These are phyloP conservation scores for Fusarium xyrophilum DNA, from an alignment of 2,329 filamentous ascomycete species.

Conservation along the genomic window DNA sequence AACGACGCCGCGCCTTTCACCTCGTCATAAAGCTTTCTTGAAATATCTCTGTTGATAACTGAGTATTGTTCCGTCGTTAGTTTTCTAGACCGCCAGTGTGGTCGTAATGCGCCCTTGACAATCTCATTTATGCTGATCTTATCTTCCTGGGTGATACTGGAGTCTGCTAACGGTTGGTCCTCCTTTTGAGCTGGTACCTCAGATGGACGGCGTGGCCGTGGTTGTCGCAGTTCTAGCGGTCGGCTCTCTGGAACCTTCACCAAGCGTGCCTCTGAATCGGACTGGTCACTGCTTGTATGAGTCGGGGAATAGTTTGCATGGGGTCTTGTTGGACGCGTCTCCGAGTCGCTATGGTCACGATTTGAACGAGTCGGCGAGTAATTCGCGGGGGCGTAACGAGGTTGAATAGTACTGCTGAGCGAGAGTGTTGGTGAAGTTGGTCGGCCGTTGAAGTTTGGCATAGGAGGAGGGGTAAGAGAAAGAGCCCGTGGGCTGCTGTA, in stretches of 20 bases:
- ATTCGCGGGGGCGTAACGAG: slow-evolving; percentile 75
- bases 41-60: slow-evolving; percentile 88
- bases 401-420: slow-evolving; percentile 74
- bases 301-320: slow-evolving; percentile 69
- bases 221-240: slow-evolving; percentile 59
- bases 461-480: slow-evolving; percentile 73
- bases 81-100: slow-evolving; percentile 79
- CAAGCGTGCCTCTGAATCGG: slow-evolving; percentile 34
- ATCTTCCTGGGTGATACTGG: slow-evolving; percentile 74
- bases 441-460: slow-evolving; percentile 59
- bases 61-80: slow-evolving; percentile 91
- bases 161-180: slow-evolving; percentile 73
- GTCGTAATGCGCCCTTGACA: slow-evolving; percentile 82
- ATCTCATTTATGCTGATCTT: slow-evolving; percentile 91
- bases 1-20: slow-evolving; percentile 63
- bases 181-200: slow-evolving; percentile 56
- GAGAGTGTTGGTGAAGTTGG: slow-evolving; percentile 71
- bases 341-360: slow-evolving; percentile 10
- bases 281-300: slow-evolving; percentile 25
- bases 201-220: slow-evolving; percentile 57
- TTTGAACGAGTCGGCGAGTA: slow-evolving; percentile 63
- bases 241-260: slow-evolving; percentile 40
- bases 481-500: slow-evolving; percentile 71
- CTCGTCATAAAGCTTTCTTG: slow-evolving; percentile 83
- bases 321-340: slow-evolving; percentile 59